Evolutionary conservation across 1,139 yeast species (phyloP).

Genomic region (Sugiyamaella xylanicola): DNA sequence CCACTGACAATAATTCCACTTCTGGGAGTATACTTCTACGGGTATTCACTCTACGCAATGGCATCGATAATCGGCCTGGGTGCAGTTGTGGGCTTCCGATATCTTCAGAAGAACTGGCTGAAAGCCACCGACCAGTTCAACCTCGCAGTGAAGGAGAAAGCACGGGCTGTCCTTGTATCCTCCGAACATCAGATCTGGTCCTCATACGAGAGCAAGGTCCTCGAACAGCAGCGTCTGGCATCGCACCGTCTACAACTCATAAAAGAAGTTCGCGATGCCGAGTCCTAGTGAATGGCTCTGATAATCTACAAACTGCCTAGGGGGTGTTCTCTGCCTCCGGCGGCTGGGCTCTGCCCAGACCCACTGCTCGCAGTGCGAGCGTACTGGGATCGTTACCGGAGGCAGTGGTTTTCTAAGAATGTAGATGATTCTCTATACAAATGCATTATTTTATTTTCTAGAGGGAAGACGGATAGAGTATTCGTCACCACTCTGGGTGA

Average conservation of each 20-base stretch:
- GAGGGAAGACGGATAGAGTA: conserved; percentile 63
- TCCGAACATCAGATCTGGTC: conserved; percentile 35
- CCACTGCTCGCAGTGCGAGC: no score
- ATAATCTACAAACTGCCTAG: no score
- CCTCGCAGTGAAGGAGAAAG: conserved; percentile 34
- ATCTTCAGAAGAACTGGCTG: conserved; percentile 43
- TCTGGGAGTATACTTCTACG: conserved; percentile 40
- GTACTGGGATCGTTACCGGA: no score
- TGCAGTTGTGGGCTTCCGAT: conserved; percentile 41
- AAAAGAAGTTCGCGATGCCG: conserved; percentile 12
- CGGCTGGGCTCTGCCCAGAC: no score
- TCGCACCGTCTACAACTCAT: conserved; percentile 21
- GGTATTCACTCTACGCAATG: conserved; percentile 41
- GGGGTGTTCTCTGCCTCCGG: no score
- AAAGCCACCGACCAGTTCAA: conserved; percentile 35
- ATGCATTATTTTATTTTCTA: conserved; percentile 3
- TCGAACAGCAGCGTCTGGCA: conserved; percentile 33
- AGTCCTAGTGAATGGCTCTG: no score
- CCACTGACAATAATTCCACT: conserved; percentile 41
- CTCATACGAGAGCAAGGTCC: conserved; percentile 41
- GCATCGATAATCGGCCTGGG: conserved; percentile 46
- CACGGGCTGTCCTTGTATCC: conserved; percentile 28
- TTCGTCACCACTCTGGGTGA: conserved; percentile 88
- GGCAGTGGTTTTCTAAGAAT: no score
- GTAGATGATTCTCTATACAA: background rate